These are phyloP conservation scores for Podospora bellae-mahoneyi DNA, from an alignment of 495 filamentous ascomycete genomes.

Conservation along the genomic window DNA sequence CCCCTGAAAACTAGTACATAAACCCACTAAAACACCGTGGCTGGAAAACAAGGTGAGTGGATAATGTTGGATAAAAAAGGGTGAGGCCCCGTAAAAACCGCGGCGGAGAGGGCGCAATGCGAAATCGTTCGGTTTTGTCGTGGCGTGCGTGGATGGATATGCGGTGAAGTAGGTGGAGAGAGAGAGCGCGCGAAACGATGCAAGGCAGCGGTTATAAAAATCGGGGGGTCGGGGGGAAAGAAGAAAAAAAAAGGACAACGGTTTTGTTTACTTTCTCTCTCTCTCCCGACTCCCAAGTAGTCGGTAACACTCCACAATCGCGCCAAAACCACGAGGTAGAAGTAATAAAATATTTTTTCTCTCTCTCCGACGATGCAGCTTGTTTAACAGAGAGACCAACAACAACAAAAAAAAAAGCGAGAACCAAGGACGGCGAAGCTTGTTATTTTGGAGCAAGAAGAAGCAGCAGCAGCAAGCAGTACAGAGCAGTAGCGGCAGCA, in stretches of 20 bases:
- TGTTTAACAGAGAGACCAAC: neutral
- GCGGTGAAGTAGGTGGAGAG: neutral
- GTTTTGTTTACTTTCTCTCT: slow-evolving; percentile 4
- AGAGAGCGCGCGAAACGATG: too few relatives aligned
- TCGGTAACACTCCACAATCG: neutral
- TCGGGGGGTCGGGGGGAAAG: neutral
- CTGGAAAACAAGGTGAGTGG: neutral
- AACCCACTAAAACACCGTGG: neutral
- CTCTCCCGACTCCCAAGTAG: neutral
- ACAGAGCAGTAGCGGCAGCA: too few relatives aligned
- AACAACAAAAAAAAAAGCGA: neutral
- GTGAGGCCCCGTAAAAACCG: neutral
- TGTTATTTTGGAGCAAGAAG: too few relatives aligned
- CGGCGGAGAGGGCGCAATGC: neutral
- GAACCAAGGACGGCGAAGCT: neutral
- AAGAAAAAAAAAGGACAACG: too few relatives aligned
- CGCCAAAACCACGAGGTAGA: neutral
- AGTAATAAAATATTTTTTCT: neutral
- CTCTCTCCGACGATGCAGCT: too few relatives aligned
- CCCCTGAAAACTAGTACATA: neutral
- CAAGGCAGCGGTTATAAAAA: neutral
- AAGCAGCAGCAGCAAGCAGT: too few relatives aligned
- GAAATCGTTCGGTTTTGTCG: neutral
- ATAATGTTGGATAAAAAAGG: neutral
- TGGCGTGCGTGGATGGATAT: neutral